These are phyloP conservation scores for Cutaneotrichosporon mucoides DNA, from an alignment of 1,284 basidiomycete genomes.

Conservation along the genomic window DNA sequence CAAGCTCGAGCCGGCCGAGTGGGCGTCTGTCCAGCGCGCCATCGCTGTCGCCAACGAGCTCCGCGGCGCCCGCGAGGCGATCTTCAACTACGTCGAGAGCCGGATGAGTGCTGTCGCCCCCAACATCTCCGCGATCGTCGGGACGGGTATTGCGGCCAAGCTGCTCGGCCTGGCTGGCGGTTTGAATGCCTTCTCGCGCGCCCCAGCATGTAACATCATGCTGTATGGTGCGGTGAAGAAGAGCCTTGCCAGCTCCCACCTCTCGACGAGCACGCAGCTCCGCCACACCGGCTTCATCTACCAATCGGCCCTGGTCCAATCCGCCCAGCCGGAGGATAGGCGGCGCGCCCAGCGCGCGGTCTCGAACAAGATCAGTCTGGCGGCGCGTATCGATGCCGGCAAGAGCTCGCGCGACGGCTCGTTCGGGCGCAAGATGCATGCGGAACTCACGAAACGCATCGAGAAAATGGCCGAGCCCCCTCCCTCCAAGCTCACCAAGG, in stretches of 20 bases:
- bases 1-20: conserved; percentile 65
- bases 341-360: conserved; percentile 89
- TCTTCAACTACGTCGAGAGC: conserved; percentile 98
- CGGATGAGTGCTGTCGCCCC: conserved; percentile 97
- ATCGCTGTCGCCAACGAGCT: conserved; percentile 82
- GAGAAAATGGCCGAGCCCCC: conserved; percentile 91
- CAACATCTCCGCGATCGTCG: conserved; percentile 95
- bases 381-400: conserved; percentile 88
- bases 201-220: conserved; percentile 94
- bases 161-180: conserved; percentile 96
- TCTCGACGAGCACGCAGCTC: conserved; percentile 60
- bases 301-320: conserved; percentile 81
- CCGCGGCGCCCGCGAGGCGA: conserved; percentile 86
- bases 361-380: conserved; percentile 84
- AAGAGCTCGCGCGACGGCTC: conserved; percentile 71
- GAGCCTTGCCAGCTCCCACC: conserved; percentile 73
- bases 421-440: conserved; percentile 74
- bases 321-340: conserved; percentile 85
- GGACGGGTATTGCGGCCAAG: conserved; percentile 96
- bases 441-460: conserved; percentile 85
- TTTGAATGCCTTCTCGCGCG: conserved; percentile 81
- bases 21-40: conserved; percentile 76
- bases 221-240: conserved; percentile 91
- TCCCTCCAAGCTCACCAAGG: conserved; percentile 88
- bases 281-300: conserved; percentile 97